phyloP scores from a whole-genome alignment of 129 eudicot species.

The Centrapalus pauciflorus region DNA sequence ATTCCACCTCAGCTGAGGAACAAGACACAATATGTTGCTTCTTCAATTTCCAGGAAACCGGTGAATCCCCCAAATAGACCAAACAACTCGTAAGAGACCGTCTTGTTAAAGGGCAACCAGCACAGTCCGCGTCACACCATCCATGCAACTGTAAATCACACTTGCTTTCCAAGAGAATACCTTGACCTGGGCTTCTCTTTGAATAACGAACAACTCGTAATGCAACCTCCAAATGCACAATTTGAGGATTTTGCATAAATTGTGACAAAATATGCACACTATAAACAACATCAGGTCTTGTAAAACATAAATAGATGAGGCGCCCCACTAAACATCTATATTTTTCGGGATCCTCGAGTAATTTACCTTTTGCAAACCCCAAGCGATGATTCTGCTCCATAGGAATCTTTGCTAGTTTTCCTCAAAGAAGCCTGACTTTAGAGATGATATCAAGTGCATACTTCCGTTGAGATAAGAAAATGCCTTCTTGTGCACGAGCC shows the following conservation, averaged over 20 bases:
- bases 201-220: neutral
- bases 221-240: conserved; percentile 8
- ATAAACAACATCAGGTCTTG: neutral
- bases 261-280: conserved; percentile 7
- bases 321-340: conserved; percentile 19
- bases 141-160: neutral
- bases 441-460: conserved; percentile 11
- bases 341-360: neutral
- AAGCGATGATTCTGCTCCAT: neutral
- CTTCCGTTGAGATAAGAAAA: conserved; percentile 8
- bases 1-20: neutral
- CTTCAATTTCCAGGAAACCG: neutral
- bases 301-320: neutral
- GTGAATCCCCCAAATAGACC: neutral
- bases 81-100: neutral
- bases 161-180: neutral
- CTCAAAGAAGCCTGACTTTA: neutral
- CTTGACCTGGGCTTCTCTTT: neutral
- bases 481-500: neutral
- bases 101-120: neutral
- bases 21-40: neutral
- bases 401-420: neutral
- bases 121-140: neutral
- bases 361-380: neutral
- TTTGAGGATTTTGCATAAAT: neutral